Evolutionary conservation across 805 yeast genomes (phyloP), one percentile per base, ranked within the genome.

Genomic region (Tanozyma kutaoensis): DNA sequence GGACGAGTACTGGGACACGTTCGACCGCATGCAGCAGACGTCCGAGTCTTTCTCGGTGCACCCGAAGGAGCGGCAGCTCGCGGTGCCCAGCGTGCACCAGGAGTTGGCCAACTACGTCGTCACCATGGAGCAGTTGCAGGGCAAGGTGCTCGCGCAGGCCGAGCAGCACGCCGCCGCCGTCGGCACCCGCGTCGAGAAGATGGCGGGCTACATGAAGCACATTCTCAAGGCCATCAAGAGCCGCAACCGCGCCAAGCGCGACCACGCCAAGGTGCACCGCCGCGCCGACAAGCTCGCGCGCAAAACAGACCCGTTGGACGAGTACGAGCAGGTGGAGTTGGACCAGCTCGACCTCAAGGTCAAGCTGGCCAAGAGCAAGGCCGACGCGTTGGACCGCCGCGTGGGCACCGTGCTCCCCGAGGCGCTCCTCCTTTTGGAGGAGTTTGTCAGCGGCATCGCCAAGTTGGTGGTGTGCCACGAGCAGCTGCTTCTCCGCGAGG

Each of bases 391-490:
- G 12, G 50, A 47, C 13, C 27, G 31, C 14, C 63, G 61, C 28
- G 41, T 57, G n/a, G 53, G 51, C 26, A 24, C 55, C 4, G 38
- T 62, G 3, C 42, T 67, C 5, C 76, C 76, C 1, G 69, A 66
- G 35, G 52, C 58, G 3, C 40, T 65, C 25, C 45, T 51, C 3
- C 52, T 58, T 12, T 37, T 68, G 24, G 67, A 69, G 20, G 76
- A 69, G 36, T 68, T 67, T 32, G 43, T 68, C 8, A 64, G 56
- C 24, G 49, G 51, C 27, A 31, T 69, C 10, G 45, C 65, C 1
- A 45, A 55, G 25, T 50, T 58, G 34, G 28, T 58, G 1, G 40
- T 64, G 22, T 55, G 48, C 34, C 52, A 58, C 20, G 60, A 66
- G 25, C 20, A 41, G 14, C 61, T 56, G 12, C 45, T 58, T 3